Evolutionary conservation across 805 yeast genomes (phyloP).

Genomic region (Allodekkera sacchari): DNA sequence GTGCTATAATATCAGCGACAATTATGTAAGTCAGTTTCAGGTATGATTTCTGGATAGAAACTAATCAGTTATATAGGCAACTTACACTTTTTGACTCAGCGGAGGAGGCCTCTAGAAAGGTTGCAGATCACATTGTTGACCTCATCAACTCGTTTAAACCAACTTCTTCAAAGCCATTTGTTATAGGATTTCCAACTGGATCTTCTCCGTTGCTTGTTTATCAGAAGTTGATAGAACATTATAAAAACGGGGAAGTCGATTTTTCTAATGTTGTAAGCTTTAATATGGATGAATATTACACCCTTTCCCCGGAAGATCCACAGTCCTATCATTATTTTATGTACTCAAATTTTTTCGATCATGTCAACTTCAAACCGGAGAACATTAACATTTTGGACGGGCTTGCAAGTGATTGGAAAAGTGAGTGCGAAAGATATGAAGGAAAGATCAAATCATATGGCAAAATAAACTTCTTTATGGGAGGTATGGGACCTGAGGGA

Average conservation of each 20-base stretch:
- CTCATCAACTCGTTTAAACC: constrained; percentile 38
- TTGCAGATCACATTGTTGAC: constrained; percentile 38
- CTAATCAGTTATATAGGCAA: constrained; percentile 9
- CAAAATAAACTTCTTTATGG: constrained; percentile 44
- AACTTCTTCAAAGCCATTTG: constrained; percentile 37
- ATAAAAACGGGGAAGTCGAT: constrained; percentile 33
- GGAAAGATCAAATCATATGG: constrained; percentile 38
- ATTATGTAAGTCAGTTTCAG: too few relatives aligned
- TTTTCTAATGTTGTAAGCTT: constrained; percentile 49
- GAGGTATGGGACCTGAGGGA: constrained; percentile 56
- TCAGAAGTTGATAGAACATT: constrained; percentile 33
- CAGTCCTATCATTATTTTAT: constrained; percentile 54
- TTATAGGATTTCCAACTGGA: constrained; percentile 54
- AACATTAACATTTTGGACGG: constrained; percentile 51
- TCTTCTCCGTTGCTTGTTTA: constrained; percentile 54
- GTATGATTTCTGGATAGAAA: too few relatives aligned
- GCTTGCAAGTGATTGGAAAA: constrained; percentile 33
- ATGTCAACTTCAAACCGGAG: constrained; percentile 41
- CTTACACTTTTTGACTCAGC: constrained; percentile 24
- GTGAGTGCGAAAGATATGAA: constrained; percentile 43
- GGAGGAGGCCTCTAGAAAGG: constrained; percentile 33
- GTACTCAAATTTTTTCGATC: constrained; percentile 47
- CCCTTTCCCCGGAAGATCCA: constrained; percentile 35
- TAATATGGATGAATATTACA: constrained; percentile 56
- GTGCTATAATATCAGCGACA: too few relatives aligned